Percentiles rank a stretch among this genome's conserved stretches.
phyloP scores from a whole-genome alignment of 805 yeast species.

The Candida ovalis region DNA sequence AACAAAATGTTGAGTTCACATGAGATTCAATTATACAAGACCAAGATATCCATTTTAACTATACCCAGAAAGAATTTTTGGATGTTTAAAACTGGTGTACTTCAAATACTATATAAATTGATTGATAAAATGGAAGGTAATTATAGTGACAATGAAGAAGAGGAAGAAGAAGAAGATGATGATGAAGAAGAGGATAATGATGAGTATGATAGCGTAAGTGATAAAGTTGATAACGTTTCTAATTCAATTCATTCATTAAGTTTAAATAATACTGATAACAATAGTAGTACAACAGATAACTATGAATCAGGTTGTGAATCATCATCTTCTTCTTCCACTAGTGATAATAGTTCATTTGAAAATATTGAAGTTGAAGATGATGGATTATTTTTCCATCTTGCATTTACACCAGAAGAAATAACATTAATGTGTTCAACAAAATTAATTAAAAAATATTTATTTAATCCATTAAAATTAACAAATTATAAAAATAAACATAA shows the following conservation, averaged over 20 bases:
- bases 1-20: slow-evolving; percentile 19
- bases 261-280: slow-evolving; percentile 7
- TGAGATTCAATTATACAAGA: slow-evolving; percentile 44
- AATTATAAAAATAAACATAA: slow-evolving; percentile 22
- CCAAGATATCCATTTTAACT: slow-evolving; percentile 46
- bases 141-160: slow-evolving; percentile 12
- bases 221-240: slow-evolving; percentile 5
- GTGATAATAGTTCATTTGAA: not conserved
- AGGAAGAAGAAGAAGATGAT: slow-evolving; percentile 6
- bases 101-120: slow-evolving; percentile 41
- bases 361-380: slow-evolving; percentile 31
- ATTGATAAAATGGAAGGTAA: slow-evolving; percentile 27
- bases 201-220: slow-evolving; percentile 1
- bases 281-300: slow-evolving; percentile 9
- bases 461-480: slow-evolving; percentile 37
- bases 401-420: slow-evolving; percentile 60
- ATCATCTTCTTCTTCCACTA: not conserved
- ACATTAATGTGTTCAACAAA: slow-evolving; percentile 50
- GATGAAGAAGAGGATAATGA: slow-evolving; percentile 8
- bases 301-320: slow-evolving; percentile 5
- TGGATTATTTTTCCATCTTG: slow-evolving; percentile 52
- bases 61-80: slow-evolving; percentile 50
- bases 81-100: slow-evolving; percentile 49
- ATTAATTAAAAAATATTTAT: slow-evolving; percentile 37
- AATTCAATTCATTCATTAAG: slow-evolving; percentile 14